Percentiles rank a stretch among this genome's conserved stretches.
Evolutionary conservation across 352 stramenopile genomes (phyloP).

Genomic region (Hyaloperonospora brassicae): DNA sequence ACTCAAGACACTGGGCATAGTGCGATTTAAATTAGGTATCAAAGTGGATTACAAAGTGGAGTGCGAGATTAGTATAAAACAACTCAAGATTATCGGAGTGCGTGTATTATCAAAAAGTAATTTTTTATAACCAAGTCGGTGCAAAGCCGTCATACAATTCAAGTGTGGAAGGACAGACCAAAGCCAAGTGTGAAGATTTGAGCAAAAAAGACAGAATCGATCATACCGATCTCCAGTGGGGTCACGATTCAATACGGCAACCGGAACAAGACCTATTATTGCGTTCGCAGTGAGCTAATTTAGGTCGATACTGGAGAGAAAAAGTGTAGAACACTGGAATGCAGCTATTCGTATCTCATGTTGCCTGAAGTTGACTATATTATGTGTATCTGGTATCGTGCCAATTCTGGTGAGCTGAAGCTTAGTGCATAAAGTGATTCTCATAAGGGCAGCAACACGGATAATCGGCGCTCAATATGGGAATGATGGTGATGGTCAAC

Average conservation of each 20-base stretch:
- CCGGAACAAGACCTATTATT: slow-evolving; percentile 12
- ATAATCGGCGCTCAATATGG: neutral
- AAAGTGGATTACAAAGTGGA: neutral
- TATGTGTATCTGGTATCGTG: neutral
- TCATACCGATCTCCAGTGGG: neutral
- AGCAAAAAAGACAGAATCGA: neutral
- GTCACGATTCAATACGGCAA: neutral
- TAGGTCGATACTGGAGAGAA: neutral
- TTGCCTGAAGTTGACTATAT: neutral
- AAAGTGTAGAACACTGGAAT: neutral
- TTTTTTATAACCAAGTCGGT: neutral
- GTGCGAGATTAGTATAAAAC: neutral
- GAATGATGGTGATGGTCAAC: too few species aligned
- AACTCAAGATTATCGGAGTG: neutral
- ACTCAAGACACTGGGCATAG: neutral
- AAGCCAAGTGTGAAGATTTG: neutral
- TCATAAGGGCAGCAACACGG: neutral
- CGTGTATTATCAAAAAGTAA: neutral
- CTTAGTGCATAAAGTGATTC: neutral
- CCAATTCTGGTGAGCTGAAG: neutral
- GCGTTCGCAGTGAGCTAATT: slow-evolving; percentile 8
- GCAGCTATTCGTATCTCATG: slow-evolving; percentile 13
- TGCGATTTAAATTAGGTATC: neutral
- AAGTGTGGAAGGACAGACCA: neutral
- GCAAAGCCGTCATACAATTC: neutral